Conservation (phyloP, 495 filamentous ascomycete genomes). For the Aspergillus mulundensis region DNA sequence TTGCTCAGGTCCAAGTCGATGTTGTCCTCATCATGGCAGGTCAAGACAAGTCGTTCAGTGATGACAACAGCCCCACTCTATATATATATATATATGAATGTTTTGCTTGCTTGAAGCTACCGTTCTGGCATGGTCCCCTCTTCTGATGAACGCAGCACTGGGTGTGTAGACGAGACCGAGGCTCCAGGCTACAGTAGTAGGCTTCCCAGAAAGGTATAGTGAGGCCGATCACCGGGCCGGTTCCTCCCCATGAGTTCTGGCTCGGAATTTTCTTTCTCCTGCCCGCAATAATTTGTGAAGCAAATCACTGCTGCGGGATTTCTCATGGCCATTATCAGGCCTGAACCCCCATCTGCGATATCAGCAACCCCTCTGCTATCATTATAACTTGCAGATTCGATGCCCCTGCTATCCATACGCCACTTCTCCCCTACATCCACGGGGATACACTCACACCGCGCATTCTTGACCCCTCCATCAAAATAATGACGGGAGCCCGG, state of each 20-base stretch:
- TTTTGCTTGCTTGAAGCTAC: neutral
- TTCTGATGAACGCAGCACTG: neutral
- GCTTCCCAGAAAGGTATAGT: constrained; percentile 33
- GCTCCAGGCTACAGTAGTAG: neutral
- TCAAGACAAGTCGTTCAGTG: neutral
- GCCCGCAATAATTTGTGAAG: constrained; percentile 24
- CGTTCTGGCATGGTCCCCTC: neutral
- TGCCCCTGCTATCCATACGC: constrained; percentile 18
- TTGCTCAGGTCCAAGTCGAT: neutral
- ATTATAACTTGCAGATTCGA: constrained; percentile 21
- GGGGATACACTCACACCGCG: constrained; percentile 17
- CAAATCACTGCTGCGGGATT: constrained; percentile 41
- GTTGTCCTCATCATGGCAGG: neutral
- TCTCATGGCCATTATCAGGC: constrained; percentile 21
- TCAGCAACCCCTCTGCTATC: constrained; percentile 7
- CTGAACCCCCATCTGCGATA: constrained; percentile 10
- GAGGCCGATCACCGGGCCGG: constrained; percentile 36
- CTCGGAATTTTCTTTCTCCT: constrained; percentile 30
- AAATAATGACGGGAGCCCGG: constrained; percentile 40
- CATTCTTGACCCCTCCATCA: constrained; percentile 21
- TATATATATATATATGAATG: neutral
- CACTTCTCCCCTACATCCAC: constrained; percentile 19
- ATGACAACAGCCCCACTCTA: neutral
- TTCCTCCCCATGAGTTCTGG: constrained; percentile 11
- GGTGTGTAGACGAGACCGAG: neutral